Percentiles rank a stretch among this genome's conserved stretches.
Conservation (phyloP, 75 land plant species). For the Selaginella moellendorffii region DNA sequence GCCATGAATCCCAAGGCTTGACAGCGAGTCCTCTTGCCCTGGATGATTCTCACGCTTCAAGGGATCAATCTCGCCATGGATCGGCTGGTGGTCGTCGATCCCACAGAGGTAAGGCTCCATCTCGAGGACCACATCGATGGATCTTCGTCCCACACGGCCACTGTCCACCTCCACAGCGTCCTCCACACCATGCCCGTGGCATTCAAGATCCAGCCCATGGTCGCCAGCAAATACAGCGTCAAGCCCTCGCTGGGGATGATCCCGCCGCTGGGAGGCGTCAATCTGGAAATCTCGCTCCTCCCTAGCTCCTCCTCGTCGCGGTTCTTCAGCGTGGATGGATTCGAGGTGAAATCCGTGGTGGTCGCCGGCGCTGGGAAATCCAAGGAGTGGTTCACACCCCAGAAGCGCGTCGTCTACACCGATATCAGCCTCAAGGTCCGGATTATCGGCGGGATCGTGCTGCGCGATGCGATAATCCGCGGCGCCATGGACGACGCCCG, state of each 20-base stretch:
- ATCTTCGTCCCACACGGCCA: constrained; percentile 13
- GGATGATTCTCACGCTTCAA: too few relatives aligned
- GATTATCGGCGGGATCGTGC: neutral
- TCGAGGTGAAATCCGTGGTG: neutral
- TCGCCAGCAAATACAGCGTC: constrained; percentile 50
- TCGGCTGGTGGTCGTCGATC: constrained; percentile 37
- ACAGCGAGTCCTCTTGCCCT: too few relatives aligned
- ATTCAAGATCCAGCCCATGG: constrained; percentile 64
- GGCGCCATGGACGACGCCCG: neutral
- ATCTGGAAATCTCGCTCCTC: constrained; percentile 40
- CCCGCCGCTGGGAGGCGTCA: constrained; percentile 23
- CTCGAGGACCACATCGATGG: constrained; percentile 35
- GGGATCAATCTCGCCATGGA: constrained; percentile 26
- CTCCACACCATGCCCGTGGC: constrained; percentile 32
- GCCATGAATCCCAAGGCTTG: too few relatives aligned
- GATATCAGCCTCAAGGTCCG: neutral
- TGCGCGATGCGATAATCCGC: neutral
- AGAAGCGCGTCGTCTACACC: neutral
- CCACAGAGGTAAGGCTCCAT: constrained; percentile 38
- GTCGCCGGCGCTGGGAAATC: neutral
- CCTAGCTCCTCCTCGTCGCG: neutral
- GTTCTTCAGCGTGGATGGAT: neutral
- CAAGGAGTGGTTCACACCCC: neutral
- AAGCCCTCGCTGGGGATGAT: constrained; percentile 49
- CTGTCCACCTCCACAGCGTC: constrained; percentile 39